Base-by-base conservation (phyloP, 129 eudicot genomes). In the Flaveria ramosissima region DNA sequence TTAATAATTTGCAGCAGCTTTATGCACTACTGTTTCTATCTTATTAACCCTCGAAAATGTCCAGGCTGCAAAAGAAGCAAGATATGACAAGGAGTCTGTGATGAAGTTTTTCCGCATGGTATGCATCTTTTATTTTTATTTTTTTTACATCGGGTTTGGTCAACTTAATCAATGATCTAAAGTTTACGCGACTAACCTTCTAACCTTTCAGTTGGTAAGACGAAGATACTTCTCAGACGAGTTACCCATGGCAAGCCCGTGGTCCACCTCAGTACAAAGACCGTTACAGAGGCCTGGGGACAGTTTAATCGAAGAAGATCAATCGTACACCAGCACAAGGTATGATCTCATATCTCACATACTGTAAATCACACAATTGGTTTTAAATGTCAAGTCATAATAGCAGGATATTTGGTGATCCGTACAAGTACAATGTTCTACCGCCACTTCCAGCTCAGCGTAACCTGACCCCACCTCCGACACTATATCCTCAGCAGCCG, bases 391-490 rank as follows among this genome's bases (percentile, higher is more conserved):
- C 27, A 17, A 19, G 11, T 56, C 27, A 36, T 36, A 63, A 17
- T 64, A 75, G 82, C 84, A 85, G 89, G 72, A 65, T 72, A 32
- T 66, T 68, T n/a, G 89, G 86, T 42, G 92, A 92, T 46, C 80
- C 84, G 0, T 87, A 87, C 85, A 89, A 89, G 82, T 83, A 92
- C 86, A 92, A 89, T 62, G 76, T 74, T 30, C 83, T 85, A 66
- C 97, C 97, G 3, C 96, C 96, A 2, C 90, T 92, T 23, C 96
- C 96, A 3, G 98, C 98, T 69, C 98, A 92, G 68, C 92, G 93
- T 64, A 90, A 90, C 77, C 88, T 92, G 80, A 90, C 96, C 14
- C 98, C 98, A 30, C 98, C 98, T 45, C 96, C 98, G 52, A 92
- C 98, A 15, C 94, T 92, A 7, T 90, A 90, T 72, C 98, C 98